Evolutionary conservation across 1,284 basidiomycete species (phyloP).

Genomic region (Apiotrichum montevideense): DNA sequence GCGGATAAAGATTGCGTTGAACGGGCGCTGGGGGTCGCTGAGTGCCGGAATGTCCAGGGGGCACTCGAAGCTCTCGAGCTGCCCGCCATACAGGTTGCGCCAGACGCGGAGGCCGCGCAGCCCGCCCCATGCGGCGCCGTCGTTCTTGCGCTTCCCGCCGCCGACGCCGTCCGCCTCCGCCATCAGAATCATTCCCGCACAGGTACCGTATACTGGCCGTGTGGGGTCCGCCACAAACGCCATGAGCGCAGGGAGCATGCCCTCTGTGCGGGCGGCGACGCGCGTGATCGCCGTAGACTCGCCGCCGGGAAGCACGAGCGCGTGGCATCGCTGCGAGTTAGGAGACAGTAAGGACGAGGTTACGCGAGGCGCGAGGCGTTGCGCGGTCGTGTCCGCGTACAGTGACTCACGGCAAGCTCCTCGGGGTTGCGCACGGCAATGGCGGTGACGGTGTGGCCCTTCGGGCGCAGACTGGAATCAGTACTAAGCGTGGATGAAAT

Average conservation of each 20-base stretch:
- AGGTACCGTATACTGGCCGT: conserved; percentile 90
- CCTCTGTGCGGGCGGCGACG: conserved; percentile 69
- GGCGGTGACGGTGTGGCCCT: conserved; percentile 25
- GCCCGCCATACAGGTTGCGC: conserved; percentile 69
- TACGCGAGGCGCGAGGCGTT: too few relatives aligned
- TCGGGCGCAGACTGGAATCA: conserved; percentile 21
- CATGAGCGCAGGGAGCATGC: conserved; percentile 71
- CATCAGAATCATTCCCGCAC: conserved; percentile 91
- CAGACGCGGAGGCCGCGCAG: conserved; percentile 68
- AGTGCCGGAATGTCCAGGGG: conserved; percentile 63
- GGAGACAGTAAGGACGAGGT: too few relatives aligned
- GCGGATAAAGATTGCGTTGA: conserved; percentile 88
- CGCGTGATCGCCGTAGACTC: conserved; percentile 88
- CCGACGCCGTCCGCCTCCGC: conserved; percentile 58
- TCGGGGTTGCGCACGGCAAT: conserved; percentile 65
- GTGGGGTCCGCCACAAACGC: conserved; percentile 56
- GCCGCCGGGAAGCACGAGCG: conserved; percentile 82
- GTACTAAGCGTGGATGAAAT: background rate
- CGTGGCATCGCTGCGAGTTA: conserved; percentile 57
- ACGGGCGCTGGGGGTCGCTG: conserved; percentile 58
- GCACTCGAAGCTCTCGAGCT: conserved; percentile 80
- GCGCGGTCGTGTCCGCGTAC: too few relatives aligned
- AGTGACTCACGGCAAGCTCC: conserved; percentile 55
- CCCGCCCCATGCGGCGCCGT: conserved; percentile 56
- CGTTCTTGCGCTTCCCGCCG: conserved; percentile 57